Conservation (phyloP, 345 rosid genomes). For the Hypericum androsaemum region DNA sequence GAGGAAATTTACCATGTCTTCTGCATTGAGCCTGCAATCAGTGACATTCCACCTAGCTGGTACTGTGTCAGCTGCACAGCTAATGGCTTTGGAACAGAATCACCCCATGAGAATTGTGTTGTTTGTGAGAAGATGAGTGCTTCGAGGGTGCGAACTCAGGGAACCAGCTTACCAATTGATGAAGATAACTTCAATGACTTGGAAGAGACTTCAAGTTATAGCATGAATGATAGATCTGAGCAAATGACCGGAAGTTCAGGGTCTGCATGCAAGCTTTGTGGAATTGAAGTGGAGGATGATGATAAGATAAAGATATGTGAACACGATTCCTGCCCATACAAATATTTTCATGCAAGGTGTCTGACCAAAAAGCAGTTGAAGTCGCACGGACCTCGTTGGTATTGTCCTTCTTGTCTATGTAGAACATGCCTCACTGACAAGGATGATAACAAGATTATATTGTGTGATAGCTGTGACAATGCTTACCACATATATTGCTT, state of each 20-base stretch:
- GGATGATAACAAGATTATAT: slow-evolving; percentile 67
- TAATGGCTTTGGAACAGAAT: slow-evolving; percentile 34
- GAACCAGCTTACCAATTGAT: slow-evolving; percentile 14
- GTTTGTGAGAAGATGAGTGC: slow-evolving; percentile 60
- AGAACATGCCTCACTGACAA: slow-evolving; percentile 60
- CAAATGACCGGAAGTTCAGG: slow-evolving; percentile 11
- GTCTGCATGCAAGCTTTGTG: slow-evolving; percentile 50
- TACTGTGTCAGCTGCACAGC: slow-evolving; percentile 58
- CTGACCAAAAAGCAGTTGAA: slow-evolving; percentile 53
- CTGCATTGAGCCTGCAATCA: slow-evolving; percentile 64
- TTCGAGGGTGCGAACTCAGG: slow-evolving; percentile 22
- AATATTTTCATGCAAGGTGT: slow-evolving; percentile 75
- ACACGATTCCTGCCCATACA: slow-evolving; percentile 49
- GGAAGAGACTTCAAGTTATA: slow-evolving; percentile 36
- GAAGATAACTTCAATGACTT: slow-evolving; percentile 27
- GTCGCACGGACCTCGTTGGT: slow-evolving; percentile 58
- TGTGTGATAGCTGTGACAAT: slow-evolving; percentile 89
- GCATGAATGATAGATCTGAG: slow-evolving; percentile 26
- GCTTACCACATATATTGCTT: slow-evolving; percentile 85
- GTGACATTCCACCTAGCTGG: slow-evolving; percentile 62
- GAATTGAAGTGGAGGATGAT: slow-evolving; percentile 29
- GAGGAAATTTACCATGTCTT: slow-evolving; percentile 75
- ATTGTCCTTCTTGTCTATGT: slow-evolving; percentile 90
- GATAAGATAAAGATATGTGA: slow-evolving; percentile 47
- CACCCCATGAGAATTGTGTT: slow-evolving; percentile 63